A percentile compares a stretch with the other conserved stretches of the same genome.
Conservation (phyloP, 129 eudicot species). For the Chrysanthemum makinoi region DNA sequence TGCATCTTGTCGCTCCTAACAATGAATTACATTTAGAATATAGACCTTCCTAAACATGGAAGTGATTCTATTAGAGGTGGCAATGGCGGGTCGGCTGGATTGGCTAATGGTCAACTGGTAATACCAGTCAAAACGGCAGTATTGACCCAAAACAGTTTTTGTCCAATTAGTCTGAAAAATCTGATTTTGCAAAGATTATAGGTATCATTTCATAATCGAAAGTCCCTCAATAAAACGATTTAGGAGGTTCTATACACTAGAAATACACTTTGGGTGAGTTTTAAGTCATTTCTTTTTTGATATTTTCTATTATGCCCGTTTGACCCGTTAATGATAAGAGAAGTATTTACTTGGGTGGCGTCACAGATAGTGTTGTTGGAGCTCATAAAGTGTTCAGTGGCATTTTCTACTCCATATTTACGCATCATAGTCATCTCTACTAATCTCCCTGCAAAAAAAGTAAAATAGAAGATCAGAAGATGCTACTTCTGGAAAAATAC, state of each 20-base stretch:
- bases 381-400: slow-evolving; percentile 72
- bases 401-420: slow-evolving; percentile 73
- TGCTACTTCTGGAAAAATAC: slow-evolving; percentile 6
- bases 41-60: neutral
- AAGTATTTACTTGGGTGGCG: slow-evolving; percentile 72
- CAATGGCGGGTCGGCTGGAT: neutral
- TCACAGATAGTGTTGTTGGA: slow-evolving; percentile 94
- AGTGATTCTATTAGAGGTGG: neutral
- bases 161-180: too few relatives aligned
- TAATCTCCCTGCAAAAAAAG: slow-evolving; percentile 51
- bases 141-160: neutral
- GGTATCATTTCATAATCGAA: neutral
- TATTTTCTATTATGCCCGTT: neutral
- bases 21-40: neutral
- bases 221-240: neutral
- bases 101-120: neutral
- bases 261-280: neutral
- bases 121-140: neutral
- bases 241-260: neutral
- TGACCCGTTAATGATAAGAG: neutral
- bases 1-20: slow-evolving; percentile 94
- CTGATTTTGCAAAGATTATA: neutral
- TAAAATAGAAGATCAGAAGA: slow-evolving; percentile 1
- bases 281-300: neutral
- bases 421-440: slow-evolving; percentile 89